phyloP scores from a whole-genome alignment of 768 basidiomycete genomes.

The Psilocybe tampanensis region DNA sequence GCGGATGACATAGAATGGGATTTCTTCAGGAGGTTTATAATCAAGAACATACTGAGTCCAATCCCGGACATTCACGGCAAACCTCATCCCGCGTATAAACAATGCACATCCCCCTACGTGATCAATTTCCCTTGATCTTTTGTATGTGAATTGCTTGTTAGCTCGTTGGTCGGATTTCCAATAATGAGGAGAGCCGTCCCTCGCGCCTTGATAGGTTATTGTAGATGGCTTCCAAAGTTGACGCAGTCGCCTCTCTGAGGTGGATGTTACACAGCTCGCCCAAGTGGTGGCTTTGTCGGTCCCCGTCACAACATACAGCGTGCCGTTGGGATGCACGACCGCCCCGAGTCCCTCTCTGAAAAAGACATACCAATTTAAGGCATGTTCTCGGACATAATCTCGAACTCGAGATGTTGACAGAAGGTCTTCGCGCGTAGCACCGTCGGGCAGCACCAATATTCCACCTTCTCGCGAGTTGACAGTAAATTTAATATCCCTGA shows the following conservation, averaged over 20 bases:
- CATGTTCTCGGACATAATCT: slow-evolving; percentile 10
- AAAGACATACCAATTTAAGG: slow-evolving; percentile 11
- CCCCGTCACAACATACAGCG: too few species aligned
- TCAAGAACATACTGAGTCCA: background rate
- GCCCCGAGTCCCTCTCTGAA: background rate
- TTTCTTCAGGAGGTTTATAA: background rate
- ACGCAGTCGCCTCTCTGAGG: too few species aligned
- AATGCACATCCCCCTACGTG: too few species aligned
- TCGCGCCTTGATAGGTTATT: too few species aligned
- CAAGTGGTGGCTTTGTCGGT: slow-evolving; percentile 7
- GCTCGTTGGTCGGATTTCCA: background rate
- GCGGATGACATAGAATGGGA: background rate
- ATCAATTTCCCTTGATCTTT: too few species aligned
- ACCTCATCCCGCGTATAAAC: slow-evolving; percentile 4
- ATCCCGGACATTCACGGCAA: background rate
- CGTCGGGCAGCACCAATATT: slow-evolving; percentile 1
- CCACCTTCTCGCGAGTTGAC: slow-evolving; percentile 10
- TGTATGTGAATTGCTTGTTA: background rate
- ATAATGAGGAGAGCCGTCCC: too few species aligned
- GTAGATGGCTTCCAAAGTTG: too few species aligned
- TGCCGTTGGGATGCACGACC: background rate
- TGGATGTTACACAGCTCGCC: too few species aligned
- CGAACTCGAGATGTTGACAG: background rate
- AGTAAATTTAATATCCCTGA: slow-evolving; percentile 7
- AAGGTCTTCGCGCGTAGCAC: slow-evolving; percentile 17